Evolutionary conservation across 1,284 basidiomycete genomes (phyloP).

Genomic region (Pseudozyma flocculosa): DNA sequence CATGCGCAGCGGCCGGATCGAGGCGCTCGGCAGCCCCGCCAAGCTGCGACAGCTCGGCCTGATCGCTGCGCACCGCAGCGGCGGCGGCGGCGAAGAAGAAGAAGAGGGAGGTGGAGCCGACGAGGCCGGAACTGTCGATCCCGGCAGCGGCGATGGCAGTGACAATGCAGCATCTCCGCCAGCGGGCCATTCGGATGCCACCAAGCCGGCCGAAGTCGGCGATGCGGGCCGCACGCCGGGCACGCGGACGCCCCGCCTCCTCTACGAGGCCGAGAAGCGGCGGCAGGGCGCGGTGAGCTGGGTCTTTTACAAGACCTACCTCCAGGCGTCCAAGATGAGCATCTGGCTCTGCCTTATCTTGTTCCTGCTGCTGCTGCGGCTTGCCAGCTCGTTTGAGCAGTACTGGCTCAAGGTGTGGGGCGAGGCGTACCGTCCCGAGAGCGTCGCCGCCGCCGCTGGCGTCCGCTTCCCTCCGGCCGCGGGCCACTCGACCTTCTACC

Average conservation of each 20-base stretch:
- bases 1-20: constrained; percentile 36
- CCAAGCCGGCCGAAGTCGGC: neutral
- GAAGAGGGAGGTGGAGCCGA: too few relatives aligned
- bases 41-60: constrained; percentile 5
- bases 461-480: constrained; percentile 12
- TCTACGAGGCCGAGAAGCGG: constrained; percentile 42
- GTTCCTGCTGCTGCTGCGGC: constrained; percentile 17
- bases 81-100: too few relatives aligned
- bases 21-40: constrained; percentile 14
- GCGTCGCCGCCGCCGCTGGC: neutral
- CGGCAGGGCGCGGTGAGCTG: constrained; percentile 34
- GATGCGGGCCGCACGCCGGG: constrained; percentile 1
- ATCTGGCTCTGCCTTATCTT: constrained; percentile 24
- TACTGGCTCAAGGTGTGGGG: constrained; percentile 51
- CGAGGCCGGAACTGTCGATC: too few relatives aligned
- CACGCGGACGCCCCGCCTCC: constrained; percentile 22
- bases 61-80: too few relatives aligned
- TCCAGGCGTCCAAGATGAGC: constrained; percentile 20
- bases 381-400: constrained; percentile 33
- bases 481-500: constrained; percentile 21
- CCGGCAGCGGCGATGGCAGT: too few relatives aligned
- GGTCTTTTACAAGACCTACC: constrained; percentile 36
- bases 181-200: too few relatives aligned
- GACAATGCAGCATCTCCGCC: too few relatives aligned
- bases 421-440: constrained; percentile 21